Percentiles rank a stretch among this genome's conserved stretches.
Conservation (phyloP, 192 early-diverging fungal genomes). For the Coemansia sp. region DNA sequence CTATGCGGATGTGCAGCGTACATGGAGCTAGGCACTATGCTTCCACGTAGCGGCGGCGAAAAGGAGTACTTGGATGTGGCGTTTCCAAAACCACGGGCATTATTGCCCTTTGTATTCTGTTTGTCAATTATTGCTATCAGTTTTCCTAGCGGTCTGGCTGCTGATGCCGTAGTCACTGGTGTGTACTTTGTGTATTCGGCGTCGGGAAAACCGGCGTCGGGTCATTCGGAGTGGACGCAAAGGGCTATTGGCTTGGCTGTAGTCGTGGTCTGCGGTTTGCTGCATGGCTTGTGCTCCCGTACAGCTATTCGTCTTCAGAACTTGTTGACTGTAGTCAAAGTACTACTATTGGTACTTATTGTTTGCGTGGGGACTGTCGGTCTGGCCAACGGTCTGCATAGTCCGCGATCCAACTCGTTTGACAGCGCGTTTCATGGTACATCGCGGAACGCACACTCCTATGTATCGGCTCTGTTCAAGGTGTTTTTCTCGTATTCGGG, state of each 20-base stretch:
- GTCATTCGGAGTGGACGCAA: conserved; percentile 46
- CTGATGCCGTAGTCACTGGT: conserved; percentile 49
- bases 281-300: conserved; percentile 32
- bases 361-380: conserved; percentile 34
- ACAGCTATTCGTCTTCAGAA: conserved; percentile 42
- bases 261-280: conserved; percentile 23
- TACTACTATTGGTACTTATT: conserved; percentile 49
- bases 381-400: neutral
- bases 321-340: conserved; percentile 51
- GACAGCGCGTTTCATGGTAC: conserved; percentile 28
- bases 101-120: conserved; percentile 58
- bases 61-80: conserved; percentile 62
- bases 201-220: conserved; percentile 10
- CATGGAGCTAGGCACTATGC: conserved; percentile 61
- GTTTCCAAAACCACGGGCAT: conserved; percentile 56
- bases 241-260: conserved; percentile 38
- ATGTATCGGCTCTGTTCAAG: conserved; percentile 53
- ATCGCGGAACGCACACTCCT: conserved; percentile 32
- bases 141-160: conserved; percentile 44
- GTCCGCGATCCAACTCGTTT: neutral
- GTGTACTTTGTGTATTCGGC: conserved; percentile 51
- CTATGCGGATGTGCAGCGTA: conserved; percentile 49
- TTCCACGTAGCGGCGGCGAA: conserved; percentile 63
- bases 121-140: conserved; percentile 35
- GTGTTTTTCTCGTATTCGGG: conserved; percentile 64